phyloP scores from a whole-genome alignment of 2,329 filamentous ascomycete genomes.

The Emergomyces pasteurianus region DNA sequence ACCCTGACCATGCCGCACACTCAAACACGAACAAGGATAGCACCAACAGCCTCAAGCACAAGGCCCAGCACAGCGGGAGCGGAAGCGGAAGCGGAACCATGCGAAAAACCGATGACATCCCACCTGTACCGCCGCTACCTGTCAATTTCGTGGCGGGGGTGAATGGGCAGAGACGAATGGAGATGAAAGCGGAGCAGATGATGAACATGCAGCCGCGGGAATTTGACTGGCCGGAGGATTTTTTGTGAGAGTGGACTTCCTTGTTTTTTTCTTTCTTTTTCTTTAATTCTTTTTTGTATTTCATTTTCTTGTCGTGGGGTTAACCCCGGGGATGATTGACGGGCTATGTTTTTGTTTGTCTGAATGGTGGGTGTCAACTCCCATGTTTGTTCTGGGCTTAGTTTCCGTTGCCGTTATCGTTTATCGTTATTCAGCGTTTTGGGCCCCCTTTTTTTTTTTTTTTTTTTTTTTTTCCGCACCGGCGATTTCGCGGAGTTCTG shows the following conservation, averaged over 20 bases:
- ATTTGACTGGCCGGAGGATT: conserved; percentile 35
- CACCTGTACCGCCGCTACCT: conserved; percentile 30
- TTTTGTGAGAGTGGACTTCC: conserved; percentile 24
- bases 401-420: not conserved
- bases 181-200: conserved; percentile 13
- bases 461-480: not conserved
- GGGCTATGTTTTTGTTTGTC: no score
- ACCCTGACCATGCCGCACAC: not conserved
- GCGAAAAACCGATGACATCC: conserved; percentile 21
- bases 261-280: not conserved
- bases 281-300: not conserved
- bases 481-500: not conserved
- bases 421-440: not conserved
- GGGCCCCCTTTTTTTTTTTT: not conserved
- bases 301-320: no score
- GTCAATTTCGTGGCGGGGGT: conserved; percentile 14
- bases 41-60: not conserved
- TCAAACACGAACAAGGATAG: not conserved
- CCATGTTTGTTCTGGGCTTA: no score
- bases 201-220: conserved; percentile 12
- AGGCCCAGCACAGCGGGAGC: not conserved
- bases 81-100: not conserved
- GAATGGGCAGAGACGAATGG: not conserved
- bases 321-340: no score
- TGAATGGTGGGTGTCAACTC: no score